These are phyloP conservation scores for Talinum fruticosum DNA, from an alignment of 148 eudicot species.

Conservation along the genomic window DNA sequence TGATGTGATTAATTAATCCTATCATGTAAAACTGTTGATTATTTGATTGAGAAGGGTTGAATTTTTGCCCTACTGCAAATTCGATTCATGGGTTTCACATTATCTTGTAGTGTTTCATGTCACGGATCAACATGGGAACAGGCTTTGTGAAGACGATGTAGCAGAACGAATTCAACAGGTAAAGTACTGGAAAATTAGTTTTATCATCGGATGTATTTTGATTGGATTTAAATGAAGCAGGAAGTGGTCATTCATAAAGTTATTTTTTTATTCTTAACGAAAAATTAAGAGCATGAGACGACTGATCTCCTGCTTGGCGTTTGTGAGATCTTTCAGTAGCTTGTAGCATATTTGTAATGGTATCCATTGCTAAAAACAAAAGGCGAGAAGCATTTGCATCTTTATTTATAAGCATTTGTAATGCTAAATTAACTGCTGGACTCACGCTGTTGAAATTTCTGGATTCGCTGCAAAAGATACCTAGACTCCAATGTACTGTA, in stretches of 20 bases:
- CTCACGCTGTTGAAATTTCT: no score
- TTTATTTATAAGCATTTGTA: no score
- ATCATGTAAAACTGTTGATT: not conserved
- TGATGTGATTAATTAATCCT: not conserved
- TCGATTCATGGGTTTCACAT: not conserved
- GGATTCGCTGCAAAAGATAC: not conserved
- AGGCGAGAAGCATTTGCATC: not conserved
- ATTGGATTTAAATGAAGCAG: not conserved
- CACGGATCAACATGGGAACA: conserved; percentile 71
- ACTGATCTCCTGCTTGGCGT: not conserved
- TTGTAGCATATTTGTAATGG: not conserved
- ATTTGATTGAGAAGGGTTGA: not conserved
- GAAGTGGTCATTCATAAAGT: not conserved
- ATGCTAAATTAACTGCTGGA: not conserved
- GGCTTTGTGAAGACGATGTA: conserved; percentile 58
- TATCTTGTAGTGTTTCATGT: conserved; percentile 58
- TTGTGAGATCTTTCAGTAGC: not conserved
- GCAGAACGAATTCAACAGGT: conserved; percentile 83
- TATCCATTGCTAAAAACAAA: not conserved
- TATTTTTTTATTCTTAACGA: not conserved
- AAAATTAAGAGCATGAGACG: no score
- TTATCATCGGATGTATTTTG: not conserved
- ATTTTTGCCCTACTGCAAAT: not conserved
- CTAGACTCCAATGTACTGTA: not conserved
- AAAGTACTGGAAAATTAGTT: conserved; percentile 11